These are phyloP conservation scores for Prunus mume DNA, from an alignment of 306 rosid species.

Conservation along the genomic window DNA sequence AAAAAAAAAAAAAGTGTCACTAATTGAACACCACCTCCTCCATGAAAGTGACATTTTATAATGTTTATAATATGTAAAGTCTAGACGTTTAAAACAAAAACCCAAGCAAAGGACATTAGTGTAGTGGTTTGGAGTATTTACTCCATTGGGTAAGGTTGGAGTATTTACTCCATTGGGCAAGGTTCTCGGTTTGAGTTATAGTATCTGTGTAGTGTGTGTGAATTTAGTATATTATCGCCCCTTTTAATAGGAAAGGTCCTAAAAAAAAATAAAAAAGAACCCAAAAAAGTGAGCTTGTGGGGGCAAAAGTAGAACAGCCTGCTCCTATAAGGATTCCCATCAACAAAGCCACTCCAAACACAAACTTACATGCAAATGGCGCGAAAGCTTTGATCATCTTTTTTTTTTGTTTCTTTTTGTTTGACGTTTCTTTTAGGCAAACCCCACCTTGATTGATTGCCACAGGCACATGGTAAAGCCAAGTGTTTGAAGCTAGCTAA, in stretches of 20 bases:
- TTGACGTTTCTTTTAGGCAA: background rate
- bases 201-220: fast-evolving
- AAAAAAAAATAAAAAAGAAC: no score
- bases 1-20: no score
- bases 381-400: conserved; percentile 3
- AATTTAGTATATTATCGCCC: no score
- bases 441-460: no score
- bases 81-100: no score
- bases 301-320: background rate
- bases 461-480: no score
- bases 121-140: no score
- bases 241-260: fast-evolving
- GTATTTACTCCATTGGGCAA: no score
- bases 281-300: background rate
- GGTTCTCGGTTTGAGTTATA: fast-evolving
- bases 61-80: background rate
- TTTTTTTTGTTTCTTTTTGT: background rate
- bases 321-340: conserved; percentile 10
- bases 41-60: conserved; percentile 14
- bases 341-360: conserved; percentile 24
- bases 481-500: no score
- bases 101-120: no score
- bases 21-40: conserved; percentile 2
- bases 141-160: fast-evolving
- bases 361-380: conserved; percentile 29